phyloP scores from a whole-genome alignment of 805 yeast genomes.

The Ogataea allantospora region DNA sequence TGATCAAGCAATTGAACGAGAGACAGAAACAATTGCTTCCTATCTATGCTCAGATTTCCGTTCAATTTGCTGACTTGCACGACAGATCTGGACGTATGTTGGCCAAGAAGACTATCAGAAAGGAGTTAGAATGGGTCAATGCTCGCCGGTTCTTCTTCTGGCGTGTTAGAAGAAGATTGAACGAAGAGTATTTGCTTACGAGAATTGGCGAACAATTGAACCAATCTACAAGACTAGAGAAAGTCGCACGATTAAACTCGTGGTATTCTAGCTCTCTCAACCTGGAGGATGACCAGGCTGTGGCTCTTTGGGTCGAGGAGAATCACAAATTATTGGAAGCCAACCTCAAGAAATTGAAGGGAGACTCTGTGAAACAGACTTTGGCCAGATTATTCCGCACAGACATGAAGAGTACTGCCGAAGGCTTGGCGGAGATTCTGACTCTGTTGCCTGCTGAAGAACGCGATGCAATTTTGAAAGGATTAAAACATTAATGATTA shows the following conservation, averaged over 20 bases:
- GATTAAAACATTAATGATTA: conserved; percentile 5
- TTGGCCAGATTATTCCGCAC: conserved; percentile 58
- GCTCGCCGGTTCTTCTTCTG: conserved; percentile 98
- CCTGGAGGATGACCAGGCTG: conserved; percentile 68
- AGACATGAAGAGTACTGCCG: conserved; percentile 51
- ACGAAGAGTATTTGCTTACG: conserved; percentile 84
- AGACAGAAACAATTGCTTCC: conserved; percentile 84
- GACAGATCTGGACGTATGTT: conserved; percentile 97
- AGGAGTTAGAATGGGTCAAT: conserved; percentile 80
- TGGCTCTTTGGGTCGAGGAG: conserved; percentile 83
- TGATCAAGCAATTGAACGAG: conserved; percentile 63
- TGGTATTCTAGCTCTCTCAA: conserved; percentile 77
- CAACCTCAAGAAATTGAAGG: conserved; percentile 59
- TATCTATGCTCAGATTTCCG: conserved; percentile 85
- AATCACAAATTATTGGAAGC: conserved; percentile 63
- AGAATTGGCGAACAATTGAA: conserved; percentile 62
- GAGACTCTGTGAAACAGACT: conserved; percentile 63
- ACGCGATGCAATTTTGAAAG: conserved; percentile 41
- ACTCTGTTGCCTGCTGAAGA: conserved; percentile 53
- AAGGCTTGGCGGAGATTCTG: conserved; percentile 55
- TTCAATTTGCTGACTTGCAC: conserved; percentile 97
- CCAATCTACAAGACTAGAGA: conserved; percentile 67
- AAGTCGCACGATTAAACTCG: conserved; percentile 80
- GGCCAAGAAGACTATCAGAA: conserved; percentile 87
- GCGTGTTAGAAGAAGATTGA: conserved; percentile 94